These are phyloP conservation scores for Pseudohalonectria lignicola DNA, from an alignment of 2,329 filamentous ascomycete species.

Conservation along the genomic window DNA sequence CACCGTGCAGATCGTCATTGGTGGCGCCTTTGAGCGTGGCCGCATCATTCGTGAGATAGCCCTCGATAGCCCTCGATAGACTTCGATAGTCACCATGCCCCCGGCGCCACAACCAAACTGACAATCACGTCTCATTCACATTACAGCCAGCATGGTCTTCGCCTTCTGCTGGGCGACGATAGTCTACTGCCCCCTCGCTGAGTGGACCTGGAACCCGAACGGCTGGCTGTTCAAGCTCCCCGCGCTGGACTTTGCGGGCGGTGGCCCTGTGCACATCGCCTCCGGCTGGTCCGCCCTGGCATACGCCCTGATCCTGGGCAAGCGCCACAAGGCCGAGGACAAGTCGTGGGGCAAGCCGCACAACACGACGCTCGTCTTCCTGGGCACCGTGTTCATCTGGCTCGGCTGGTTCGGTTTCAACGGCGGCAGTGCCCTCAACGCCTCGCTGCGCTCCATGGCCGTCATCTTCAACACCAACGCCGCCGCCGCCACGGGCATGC, in stretches of 20 bases:
- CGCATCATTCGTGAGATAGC: constrained; percentile 43
- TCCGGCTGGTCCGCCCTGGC: constrained; percentile 52
- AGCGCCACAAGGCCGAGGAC: constrained; percentile 34
- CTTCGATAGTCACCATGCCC: too few relatives aligned
- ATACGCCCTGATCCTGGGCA: constrained; percentile 52
- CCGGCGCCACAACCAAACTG: too few relatives aligned
- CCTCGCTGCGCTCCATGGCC: constrained; percentile 39
- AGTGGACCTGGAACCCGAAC: constrained; percentile 57
- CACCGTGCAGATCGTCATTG: constrained; percentile 54
- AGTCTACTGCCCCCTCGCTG: constrained; percentile 51
- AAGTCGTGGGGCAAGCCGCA: constrained; percentile 43
- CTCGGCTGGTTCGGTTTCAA: constrained; percentile 49
- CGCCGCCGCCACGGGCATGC: constrained; percentile 40
- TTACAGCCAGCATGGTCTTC: constrained; percentile 43
- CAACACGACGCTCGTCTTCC: constrained; percentile 51
- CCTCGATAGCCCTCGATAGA: too few relatives aligned
- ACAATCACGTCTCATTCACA: too few relatives aligned
- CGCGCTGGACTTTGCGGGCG: constrained; percentile 49
- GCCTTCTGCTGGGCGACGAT: constrained; percentile 53
- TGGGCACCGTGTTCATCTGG: constrained; percentile 56
- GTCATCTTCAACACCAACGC: constrained; percentile 49
- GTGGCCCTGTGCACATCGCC: constrained; percentile 54
- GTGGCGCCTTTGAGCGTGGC: constrained; percentile 48
- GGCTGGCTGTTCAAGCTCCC: constrained; percentile 54
- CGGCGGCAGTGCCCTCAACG: constrained; percentile 37